Percentiles rank a stretch among this genome's conserved stretches.
phyloP scores from a whole-genome alignment of 306 rosid species.

The Cicer bijugum region DNA sequence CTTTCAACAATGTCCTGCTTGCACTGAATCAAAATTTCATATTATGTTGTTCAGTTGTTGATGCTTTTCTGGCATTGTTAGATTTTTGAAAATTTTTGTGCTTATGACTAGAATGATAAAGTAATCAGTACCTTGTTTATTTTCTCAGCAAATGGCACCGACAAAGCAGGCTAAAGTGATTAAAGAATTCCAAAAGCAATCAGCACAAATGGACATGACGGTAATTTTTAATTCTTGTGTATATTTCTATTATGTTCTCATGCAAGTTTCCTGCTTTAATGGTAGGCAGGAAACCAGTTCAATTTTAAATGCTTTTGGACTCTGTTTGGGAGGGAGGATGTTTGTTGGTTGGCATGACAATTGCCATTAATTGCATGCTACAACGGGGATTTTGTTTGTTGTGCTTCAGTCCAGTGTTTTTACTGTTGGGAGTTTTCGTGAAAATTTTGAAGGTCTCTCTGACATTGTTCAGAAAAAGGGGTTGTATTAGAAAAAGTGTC shows the following conservation, averaged over 20 bases:
- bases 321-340: not conserved
- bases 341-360: not conserved
- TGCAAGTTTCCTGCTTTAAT: not conserved
- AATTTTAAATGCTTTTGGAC: not conserved
- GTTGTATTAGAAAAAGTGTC: not conserved
- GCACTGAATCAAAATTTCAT: not conserved
- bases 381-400: not conserved
- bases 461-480: not conserved
- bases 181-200: constrained; percentile 84
- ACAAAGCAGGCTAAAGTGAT: constrained; percentile 93
- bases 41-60: not conserved
- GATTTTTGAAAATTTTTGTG: constrained; percentile 10
- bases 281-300: not conserved
- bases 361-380: not conserved
- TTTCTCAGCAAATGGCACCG: constrained; percentile 93
- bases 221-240: constrained; percentile 53
- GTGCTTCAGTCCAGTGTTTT: not conserved
- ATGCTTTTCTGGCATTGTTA: not conserved
- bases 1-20: constrained; percentile 15
- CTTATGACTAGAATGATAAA: not conserved
- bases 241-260: constrained; percentile 24
- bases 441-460: not conserved
- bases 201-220: constrained; percentile 98
- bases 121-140: constrained; percentile 39
- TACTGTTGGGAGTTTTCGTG: not conserved